Evolutionary conservation across 257 asterid species (phyloP).

Genomic region (Echium plantagineum): DNA sequence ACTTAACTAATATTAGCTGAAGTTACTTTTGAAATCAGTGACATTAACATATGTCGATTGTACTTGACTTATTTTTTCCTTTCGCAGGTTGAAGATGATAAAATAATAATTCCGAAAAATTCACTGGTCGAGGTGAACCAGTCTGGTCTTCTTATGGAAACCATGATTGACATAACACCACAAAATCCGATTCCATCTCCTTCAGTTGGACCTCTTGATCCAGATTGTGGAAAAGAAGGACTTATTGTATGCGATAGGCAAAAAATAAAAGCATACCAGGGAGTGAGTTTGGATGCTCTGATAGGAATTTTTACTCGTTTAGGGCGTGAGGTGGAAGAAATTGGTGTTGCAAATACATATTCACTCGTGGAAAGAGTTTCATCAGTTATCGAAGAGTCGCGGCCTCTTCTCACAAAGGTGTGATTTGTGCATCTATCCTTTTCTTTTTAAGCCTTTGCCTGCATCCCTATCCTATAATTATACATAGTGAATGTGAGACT

Average conservation of each 20-base stretch:
- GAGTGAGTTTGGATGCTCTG: slow-evolving; percentile 93
- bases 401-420: slow-evolving; percentile 81
- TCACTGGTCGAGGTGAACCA: slow-evolving; percentile 95
- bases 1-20: slow-evolving; percentile 5
- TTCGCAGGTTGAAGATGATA: slow-evolving; percentile 80
- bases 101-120: slow-evolving; percentile 69
- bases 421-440: slow-evolving; percentile 23
- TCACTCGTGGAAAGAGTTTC: slow-evolving; percentile 69
- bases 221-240: slow-evolving; percentile 70
- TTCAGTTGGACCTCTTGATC: slow-evolving; percentile 74
- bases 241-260: slow-evolving; percentile 81
- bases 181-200: slow-evolving; percentile 74
- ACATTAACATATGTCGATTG: not conserved
- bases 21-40: not conserved
- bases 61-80: slow-evolving; percentile 2
- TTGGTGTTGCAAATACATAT: slow-evolving; percentile 66
- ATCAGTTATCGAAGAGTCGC: slow-evolving; percentile 68
- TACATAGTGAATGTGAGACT: not conserved
- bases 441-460: slow-evolving; percentile 5
- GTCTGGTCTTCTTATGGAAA: slow-evolving; percentile 99
- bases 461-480: not conserved
- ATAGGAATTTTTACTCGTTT: slow-evolving; percentile 96
- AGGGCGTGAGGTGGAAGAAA: slow-evolving; percentile 85
- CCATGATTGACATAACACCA: slow-evolving; percentile 89
- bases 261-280: slow-evolving; percentile 74